Evolutionary conservation across 495 filamentous ascomycete genomes (phyloP).

Genomic region (Penicillium lagena): DNA sequence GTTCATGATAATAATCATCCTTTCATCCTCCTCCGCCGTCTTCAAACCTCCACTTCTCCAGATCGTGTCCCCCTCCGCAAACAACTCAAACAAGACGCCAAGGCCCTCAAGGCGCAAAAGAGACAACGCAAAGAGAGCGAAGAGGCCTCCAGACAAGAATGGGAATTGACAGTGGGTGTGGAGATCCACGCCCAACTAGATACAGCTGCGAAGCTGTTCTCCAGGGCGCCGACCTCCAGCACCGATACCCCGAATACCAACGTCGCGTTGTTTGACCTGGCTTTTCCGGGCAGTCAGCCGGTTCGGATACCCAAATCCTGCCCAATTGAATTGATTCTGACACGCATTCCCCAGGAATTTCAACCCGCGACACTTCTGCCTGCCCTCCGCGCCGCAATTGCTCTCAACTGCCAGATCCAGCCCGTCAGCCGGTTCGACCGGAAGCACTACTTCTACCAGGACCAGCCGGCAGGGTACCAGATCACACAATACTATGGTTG

Average conservation of each 20-base stretch:
- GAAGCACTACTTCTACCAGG: conserved; percentile 98
- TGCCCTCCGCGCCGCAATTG: conserved; percentile 81
- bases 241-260: conserved; percentile 72
- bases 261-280: conserved; percentile 82
- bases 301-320: conserved; percentile 16
- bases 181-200: conserved; percentile 97
- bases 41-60: conserved; percentile 17
- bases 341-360: conserved; percentile 43
- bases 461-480: conserved; percentile 93
- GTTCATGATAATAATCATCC: conserved; percentile 2
- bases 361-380: conserved; percentile 80
- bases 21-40: conserved; percentile 9
- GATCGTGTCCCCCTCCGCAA: conserved; percentile 58
- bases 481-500: conserved; percentile 90
- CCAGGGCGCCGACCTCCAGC: conserved; percentile 62
- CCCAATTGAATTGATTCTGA: too few relatives aligned
- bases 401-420: conserved; percentile 73
- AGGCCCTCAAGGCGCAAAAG: conserved; percentile 34
- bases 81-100: conserved; percentile 68
- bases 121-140: conserved; percentile 30
- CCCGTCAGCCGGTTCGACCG: conserved; percentile 76
- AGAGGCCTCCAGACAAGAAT: conserved; percentile 40
- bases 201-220: conserved; percentile 80
- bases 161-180: conserved; percentile 91
- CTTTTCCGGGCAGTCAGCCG: conserved; percentile 84